These are phyloP conservation scores for Talaromyces proteolyticus DNA, from an alignment of 495 filamentous ascomycete genomes.

Conservation along the genomic window DNA sequence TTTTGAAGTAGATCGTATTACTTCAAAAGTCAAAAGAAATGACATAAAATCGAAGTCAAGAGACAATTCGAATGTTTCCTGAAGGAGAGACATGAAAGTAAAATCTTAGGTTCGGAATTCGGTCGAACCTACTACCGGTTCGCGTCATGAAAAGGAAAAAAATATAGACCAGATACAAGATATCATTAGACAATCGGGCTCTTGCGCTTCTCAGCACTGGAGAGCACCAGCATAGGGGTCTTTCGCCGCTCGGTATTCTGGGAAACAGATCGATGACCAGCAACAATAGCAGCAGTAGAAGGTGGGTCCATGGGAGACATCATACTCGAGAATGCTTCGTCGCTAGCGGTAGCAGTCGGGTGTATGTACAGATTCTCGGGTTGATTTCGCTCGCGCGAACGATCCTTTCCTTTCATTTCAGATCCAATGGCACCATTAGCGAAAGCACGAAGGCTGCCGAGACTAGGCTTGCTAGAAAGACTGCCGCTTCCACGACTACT, in stretches of 20 bases:
- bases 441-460: conserved; percentile 73
- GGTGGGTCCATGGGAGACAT: conserved; percentile 28
- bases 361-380: conserved; percentile 32
- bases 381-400: conserved; percentile 53
- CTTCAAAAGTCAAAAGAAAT: background rate
- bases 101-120: background rate
- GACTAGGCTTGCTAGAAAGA: conserved; percentile 69
- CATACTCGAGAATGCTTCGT: conserved; percentile 58
- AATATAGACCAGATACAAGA: background rate
- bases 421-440: conserved; percentile 82
- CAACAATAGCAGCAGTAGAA: conserved; percentile 41
- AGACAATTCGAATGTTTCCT: background rate
- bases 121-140: conserved; percentile 6
- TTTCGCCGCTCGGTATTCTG: conserved; percentile 62
- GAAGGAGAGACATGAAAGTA: conserved; percentile 5
- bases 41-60: background rate
- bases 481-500: conserved; percentile 74
- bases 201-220: conserved; percentile 88
- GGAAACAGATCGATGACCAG: conserved; percentile 35
- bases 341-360: conserved; percentile 41
- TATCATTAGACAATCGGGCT: conserved; percentile 50
- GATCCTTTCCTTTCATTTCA: conserved; percentile 62
- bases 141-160: background rate
- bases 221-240: conserved; percentile 81
- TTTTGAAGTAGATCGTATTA: background rate